Base-by-base conservation (phyloP, 257 asterid genomes). In the Rauvolfia tetraphylla region DNA sequence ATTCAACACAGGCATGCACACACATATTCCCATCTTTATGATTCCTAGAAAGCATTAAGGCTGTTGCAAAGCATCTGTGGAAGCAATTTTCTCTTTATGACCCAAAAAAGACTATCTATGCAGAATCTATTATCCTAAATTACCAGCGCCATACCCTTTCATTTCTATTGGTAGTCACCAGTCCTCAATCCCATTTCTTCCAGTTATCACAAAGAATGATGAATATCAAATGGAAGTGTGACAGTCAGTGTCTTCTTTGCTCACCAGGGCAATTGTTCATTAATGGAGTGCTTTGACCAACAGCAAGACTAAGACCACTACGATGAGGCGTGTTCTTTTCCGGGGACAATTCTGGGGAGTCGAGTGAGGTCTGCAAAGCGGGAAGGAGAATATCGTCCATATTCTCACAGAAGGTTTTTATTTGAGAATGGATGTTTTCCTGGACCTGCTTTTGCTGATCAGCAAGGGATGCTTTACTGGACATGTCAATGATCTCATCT, bases 401-500 rank as follows among this genome's bases (percentile, higher is more conserved):
- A 79, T 83, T 69, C 9, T 70, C 62, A 84, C 91, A 87, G 79
- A 91, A 86, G 59, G 74, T 81, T 73, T 73, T 68, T 54, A 91
- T 78, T 83, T 92, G 98, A 59, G 78, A 81, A 73, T 92, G 99
- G 61, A 95, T 85, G 82, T 95, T 92, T 80, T 95, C 98, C 79
- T 46, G 51, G 81, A 95, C 98, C 78, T 86, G 95, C 83, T 84
- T 87, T 82, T 92, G 93, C 76, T 92, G 98, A 79, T 95, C 97
- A 34, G 54, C 81, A 49, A 86, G 78, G 62, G 96, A 84, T 68
- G 97, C 94, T 59, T 86, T 85, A 71, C 82, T 85, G 66, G 94
- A 96, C 92, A 92, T 78, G 79, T 88, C 88, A 76, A 95, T 91
- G 53, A 95, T 92, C 88, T 90, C 96, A 27, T 95, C 96, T 12